Percentiles rank a stretch among this genome's conserved stretches.
These are phyloP conservation scores for Claviceps spartinae DNA, from an alignment of 2,329 filamentous ascomycete genomes.

Conservation along the genomic window DNA sequence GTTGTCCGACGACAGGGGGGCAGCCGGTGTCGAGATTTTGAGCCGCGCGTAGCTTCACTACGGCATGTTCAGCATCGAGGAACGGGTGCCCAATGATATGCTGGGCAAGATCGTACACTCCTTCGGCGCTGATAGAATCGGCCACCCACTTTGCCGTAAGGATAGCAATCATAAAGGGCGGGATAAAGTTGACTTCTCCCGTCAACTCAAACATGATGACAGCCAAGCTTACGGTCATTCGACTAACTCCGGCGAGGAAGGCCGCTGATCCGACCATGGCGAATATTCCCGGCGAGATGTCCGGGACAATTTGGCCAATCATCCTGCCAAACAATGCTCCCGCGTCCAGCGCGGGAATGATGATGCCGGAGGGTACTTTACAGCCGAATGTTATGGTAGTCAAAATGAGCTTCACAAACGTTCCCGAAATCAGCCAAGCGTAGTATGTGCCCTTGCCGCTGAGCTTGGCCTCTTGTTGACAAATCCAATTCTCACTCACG, in stretches of 20 bases:
- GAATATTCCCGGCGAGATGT: conserved; percentile 43
- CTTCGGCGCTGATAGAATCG: conserved; percentile 36
- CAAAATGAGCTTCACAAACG: conserved; percentile 38
- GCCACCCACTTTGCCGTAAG: conserved; percentile 46
- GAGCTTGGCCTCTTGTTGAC: conserved; percentile 29
- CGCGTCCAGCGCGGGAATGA: conserved; percentile 44
- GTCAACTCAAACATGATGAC: conserved; percentile 51
- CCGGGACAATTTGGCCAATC: conserved; percentile 24
- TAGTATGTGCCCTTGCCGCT: conserved; percentile 28
- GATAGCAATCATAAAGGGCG: conserved; percentile 46
- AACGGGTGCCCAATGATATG: conserved; percentile 45
- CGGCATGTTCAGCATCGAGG: conserved; percentile 35
- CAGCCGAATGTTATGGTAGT: conserved; percentile 45
- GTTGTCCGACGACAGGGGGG: conserved; percentile 24
- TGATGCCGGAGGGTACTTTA: conserved; percentile 47
- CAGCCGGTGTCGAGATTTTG: conserved; percentile 19
- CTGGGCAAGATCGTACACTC: conserved; percentile 48
- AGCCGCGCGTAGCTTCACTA: conserved; percentile 18
- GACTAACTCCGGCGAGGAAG: conserved; percentile 42
- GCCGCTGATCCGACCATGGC: conserved; percentile 47
- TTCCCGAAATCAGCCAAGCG: conserved; percentile 37
- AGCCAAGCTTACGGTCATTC: conserved; percentile 44
- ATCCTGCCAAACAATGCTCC: conserved; percentile 45
- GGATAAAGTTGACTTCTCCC: conserved; percentile 41
- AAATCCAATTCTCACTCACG: conserved; percentile 30